Evolutionary conservation across 2,329 filamentous ascomycete species (phyloP), one percentile per base, ranked within the genome.

Genomic region (Colletotrichum eremochloae): DNA sequence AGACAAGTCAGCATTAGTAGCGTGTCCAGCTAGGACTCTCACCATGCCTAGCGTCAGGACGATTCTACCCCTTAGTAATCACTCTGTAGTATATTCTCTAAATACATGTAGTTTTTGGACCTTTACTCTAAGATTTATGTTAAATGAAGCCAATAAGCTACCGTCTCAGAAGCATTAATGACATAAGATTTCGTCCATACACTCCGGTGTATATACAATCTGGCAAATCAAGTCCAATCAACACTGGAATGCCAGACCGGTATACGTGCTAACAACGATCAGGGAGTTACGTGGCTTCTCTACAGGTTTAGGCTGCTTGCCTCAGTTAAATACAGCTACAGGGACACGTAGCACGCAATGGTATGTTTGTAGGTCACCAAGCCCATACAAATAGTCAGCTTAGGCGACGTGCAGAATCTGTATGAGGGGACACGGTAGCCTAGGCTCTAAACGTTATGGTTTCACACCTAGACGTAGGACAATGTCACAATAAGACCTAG

Each of bases 341-440:
- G 12, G 11, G 4, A 14, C 2, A 5, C 11, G 36, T 58, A 29
- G 9, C n/a, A 42, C 55, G 18, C 7, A 18, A 33, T 9, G 20
- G 12, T 18, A 12, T 14, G 24, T 36, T 18, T 14, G 44, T 24
- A 46, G 15, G n/a, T 44, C 40, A 60, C 24, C 15, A 3, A 14
- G 12, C 20, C 29, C 11, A 8, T n/a, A 15, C 8, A 7, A 18
- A n/a, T 15, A 5, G 24, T 48, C 14, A 6, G n/a, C 57, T 18
- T 33, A 61, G 57, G 57, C 57, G 57, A 46, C 40, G 0, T 46
- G 57, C 57, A 61, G 24, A 15, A 31, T 36, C 18, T 48, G 57
- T 61, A 46, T 61, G 57, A 61, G 24, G 40, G 15, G 7, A 15
- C 29, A 15, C 20, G 18, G 57, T n/a, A 15, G 18, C 18, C 15